Evolutionary conservation across 2,329 filamentous ascomycete species (phyloP).

Genomic region (Colletotrichum lindemuthianum): DNA sequence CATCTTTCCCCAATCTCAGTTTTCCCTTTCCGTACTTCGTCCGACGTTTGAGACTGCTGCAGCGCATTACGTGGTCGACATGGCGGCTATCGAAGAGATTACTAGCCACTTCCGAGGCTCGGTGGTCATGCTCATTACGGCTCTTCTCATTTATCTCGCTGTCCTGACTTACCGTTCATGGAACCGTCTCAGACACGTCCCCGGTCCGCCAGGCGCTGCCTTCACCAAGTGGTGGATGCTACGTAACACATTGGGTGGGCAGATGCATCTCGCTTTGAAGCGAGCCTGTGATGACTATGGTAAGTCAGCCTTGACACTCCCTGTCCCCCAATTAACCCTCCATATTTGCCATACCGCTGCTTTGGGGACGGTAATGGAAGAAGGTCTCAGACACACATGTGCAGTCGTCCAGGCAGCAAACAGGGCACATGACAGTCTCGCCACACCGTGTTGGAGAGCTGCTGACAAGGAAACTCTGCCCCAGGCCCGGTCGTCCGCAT

Average conservation of each 20-base stretch:
- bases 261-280: conserved; percentile 38
- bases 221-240: conserved; percentile 48
- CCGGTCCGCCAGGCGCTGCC: conserved; percentile 46
- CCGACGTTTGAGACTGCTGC: no score
- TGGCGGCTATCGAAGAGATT: conserved; percentile 12
- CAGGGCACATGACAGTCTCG: not conserved
- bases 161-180: conserved; percentile 39
- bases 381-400: conserved; percentile 36
- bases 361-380: not conserved
- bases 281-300: conserved; percentile 37
- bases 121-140: conserved; percentile 14
- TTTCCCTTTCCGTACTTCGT: not conserved
- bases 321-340: not conserved
- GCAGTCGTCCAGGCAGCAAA: conserved; percentile 16
- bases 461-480: conserved; percentile 27
- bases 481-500: conserved; percentile 48
- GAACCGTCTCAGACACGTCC: conserved; percentile 47
- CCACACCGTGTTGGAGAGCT: conserved; percentile 31
- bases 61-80: not conserved
- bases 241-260: conserved; percentile 39
- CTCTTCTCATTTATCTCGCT: conserved; percentile 26
- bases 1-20: not conserved
- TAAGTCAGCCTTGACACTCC: conserved; percentile 16
- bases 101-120: conserved; percentile 14
- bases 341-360: not conserved